Base-by-base conservation (phyloP, 495 filamentous ascomycete genomes). In the Parachaetomium inaequale region DNA sequence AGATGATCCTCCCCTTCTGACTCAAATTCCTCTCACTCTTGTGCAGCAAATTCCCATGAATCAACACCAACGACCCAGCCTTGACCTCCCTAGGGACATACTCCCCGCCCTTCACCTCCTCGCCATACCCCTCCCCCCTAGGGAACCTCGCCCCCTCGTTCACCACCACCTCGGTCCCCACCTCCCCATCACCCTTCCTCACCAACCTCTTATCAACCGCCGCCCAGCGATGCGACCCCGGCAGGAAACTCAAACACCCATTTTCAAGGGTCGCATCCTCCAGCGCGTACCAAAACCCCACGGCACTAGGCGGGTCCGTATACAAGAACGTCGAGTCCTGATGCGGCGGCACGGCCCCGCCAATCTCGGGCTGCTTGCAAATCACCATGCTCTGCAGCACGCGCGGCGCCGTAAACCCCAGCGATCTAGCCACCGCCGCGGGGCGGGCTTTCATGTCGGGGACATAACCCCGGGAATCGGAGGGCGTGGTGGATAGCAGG, bases 331-430 rank as follows among this genome's bases (percentile, higher is more conserved):
- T 91, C 55, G 82, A 88, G 75, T 98, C 94, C 68, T 95, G 93
- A 72, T 98, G 94, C 17, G 89, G 81, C 3, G 84, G 90, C 40
- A 97, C 94, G 0, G 86, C 85, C 17, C 89, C 94, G 25, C 94
- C 94, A 38, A 98, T 98, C 72, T 92, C 89, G 8, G 94, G 93
- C 75, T 97, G 94, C 72, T 98, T 98, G 82, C 91, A 96, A 64
- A 98, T 98, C 8, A 97, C 82, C 94, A 98, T 98, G 67, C 88
- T 92, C 79, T 98, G 94, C 61, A 98, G 79, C 55, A 74, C 76
- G 21, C 77, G 63, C 0, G 94, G 92, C 68, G 94, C 87, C 0
- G 57, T 60, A 75, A 96, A 96, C 1, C 87, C 85, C 14, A 98
- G 76, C 2, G 79, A 81, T 17, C 75, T 75, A 7, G 93, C 92